Evolutionary conservation across 441 rosid species (phyloP), one percentile per base, ranked within the genome.

Genomic region (Pelargonium citronellum): DNA sequence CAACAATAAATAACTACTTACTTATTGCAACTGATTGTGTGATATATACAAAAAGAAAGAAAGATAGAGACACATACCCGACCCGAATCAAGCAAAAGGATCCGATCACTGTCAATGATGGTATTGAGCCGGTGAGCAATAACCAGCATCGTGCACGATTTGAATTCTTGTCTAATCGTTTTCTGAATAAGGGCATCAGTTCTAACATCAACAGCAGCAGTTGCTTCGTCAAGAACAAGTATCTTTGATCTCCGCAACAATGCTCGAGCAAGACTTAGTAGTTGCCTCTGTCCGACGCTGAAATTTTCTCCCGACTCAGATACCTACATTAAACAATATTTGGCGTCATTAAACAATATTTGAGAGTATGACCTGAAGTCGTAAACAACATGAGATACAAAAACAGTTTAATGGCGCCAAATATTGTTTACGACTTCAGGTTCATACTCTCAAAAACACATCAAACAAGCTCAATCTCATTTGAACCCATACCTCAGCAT

Each of bases 141-240:
- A 61, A 91, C 82, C 55, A 92, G 85, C 98, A 92, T 92, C 1
- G 98, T 91, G 80, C 98, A 92, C 12, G 92, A 81, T 80, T 82
- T 89, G 79, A 92, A 92, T 74, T 91, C 98, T 82, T 92, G 96
- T 41, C 97, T 84, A 69, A 92, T 92, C 4, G 98, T 91, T 79
- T 87, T 91, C 81, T 92, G 98, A 71, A 92, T 89, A 72, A 92
- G 91, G 72, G 94, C 92, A 77, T 92, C 98, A 2, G 98, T 92
- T 78, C 98, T 83, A 27, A 92, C 98, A 73, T 92, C 98, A 58
- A 92, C 98, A 51, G 98, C 96, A 24, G 97, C 97, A 75, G 98
- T 92, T 70, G 98, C 98, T 85, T 92, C 98, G 78, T 92, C 98
- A 39, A 92, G 98, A 51, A 92, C 94, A 73, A 92, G 98, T 77